Evolutionary conservation across 306 rosid genomes (phyloP).

Genomic region (Alnus glutinosa): DNA sequence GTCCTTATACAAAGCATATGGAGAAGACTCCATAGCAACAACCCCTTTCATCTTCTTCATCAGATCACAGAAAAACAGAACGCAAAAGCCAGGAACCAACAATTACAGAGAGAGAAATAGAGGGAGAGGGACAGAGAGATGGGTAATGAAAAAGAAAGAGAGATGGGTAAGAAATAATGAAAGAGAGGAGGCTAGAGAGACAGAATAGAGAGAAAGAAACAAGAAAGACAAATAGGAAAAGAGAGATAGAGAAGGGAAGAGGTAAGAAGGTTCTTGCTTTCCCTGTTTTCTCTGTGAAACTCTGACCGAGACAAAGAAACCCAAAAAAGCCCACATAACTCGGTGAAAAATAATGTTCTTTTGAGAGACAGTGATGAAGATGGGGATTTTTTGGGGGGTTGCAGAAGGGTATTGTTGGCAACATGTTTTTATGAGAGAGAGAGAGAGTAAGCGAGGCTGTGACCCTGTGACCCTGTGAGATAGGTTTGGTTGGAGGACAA

Average conservation of each 20-base stretch:
- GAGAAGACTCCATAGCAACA: slow-evolving; percentile 43
- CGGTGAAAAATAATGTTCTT: slow-evolving; percentile 81
- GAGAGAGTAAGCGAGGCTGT: slow-evolving; percentile 19
- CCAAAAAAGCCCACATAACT: slow-evolving; percentile 98
- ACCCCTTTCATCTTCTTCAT: slow-evolving; percentile 88
- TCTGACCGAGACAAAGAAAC: slow-evolving; percentile 91
- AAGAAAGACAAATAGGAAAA: slow-evolving; percentile 12
- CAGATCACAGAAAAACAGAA: slow-evolving; percentile 30
- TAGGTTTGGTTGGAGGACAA: slow-evolving; percentile 98
- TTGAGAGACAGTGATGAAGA: slow-evolving; percentile 95
- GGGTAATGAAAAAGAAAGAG: slow-evolving; percentile 29
- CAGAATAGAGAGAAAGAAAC: background rate
- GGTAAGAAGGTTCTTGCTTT: slow-evolving; percentile 75
- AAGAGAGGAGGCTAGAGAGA: slow-evolving; percentile 24
- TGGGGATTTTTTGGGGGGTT: slow-evolving; percentile 85
- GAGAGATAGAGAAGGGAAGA: slow-evolving; percentile 14
- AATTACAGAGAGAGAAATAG: background rate
- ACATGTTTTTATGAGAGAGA: slow-evolving; percentile 45
- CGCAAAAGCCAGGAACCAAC: slow-evolving; percentile 32
- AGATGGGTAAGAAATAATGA: slow-evolving; percentile 27
- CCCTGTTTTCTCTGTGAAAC: slow-evolving; percentile 90
- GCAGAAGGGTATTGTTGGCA: slow-evolving; percentile 98
- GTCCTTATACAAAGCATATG: slow-evolving; percentile 47
- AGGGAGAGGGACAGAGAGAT: slow-evolving; percentile 15
- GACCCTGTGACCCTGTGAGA: slow-evolving; percentile 29